Conservation (phyloP, 2,329 filamentous ascomycete species). For the Chaetomium sp. region DNA sequence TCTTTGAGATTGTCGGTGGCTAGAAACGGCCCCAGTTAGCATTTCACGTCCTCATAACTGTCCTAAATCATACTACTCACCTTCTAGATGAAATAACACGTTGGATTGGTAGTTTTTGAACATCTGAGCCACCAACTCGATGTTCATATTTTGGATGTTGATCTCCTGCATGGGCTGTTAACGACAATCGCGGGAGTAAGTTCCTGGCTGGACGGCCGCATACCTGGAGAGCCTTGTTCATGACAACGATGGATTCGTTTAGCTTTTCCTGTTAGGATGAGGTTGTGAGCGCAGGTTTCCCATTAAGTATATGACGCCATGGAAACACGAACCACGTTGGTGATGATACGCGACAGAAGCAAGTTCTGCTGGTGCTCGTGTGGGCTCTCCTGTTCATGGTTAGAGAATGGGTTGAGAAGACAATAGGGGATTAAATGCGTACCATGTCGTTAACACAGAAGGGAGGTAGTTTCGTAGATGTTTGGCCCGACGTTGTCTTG, state of each 20-base stretch:
- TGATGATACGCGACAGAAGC: constrained; percentile 89
- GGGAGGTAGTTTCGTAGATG: too few species aligned
- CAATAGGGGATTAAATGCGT: background rate
- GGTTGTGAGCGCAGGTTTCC: too few species aligned
- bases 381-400: constrained; percentile 66
- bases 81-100: constrained; percentile 93
- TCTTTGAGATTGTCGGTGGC: constrained; percentile 80
- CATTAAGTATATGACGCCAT: background rate
- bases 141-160: constrained; percentile 98
- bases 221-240: constrained; percentile 90
- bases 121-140: constrained; percentile 97
- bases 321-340: constrained; percentile 71
- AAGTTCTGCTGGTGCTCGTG: constrained; percentile 97
- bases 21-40: constrained; percentile 29
- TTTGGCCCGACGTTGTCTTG: too few species aligned
- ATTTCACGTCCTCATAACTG: background rate
- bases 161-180: constrained; percentile 61
- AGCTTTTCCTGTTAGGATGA: constrained; percentile 70
- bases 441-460: constrained; percentile 13
- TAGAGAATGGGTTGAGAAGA: background rate
- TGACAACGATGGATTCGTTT: constrained; percentile 84
- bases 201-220: constrained; percentile 1
- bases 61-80: constrained; percentile 39
- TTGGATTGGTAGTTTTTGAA: constrained; percentile 99
- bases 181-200: background rate